Evolutionary conservation across 306 rosid species (phyloP).

Genomic region (Ormosia semicastrata): DNA sequence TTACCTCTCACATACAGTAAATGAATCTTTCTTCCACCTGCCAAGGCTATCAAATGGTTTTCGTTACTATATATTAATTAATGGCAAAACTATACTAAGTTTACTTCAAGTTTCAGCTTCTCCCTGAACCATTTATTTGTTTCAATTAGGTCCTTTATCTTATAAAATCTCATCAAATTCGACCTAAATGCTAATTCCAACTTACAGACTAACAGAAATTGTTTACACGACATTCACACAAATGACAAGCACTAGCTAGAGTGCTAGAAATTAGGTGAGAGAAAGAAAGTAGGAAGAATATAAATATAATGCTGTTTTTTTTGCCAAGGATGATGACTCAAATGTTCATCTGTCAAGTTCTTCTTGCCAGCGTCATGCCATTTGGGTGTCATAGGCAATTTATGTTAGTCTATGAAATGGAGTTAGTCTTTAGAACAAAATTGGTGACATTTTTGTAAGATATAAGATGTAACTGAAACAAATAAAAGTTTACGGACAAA

Average conservation of each 20-base stretch:
- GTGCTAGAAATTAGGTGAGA: neutral
- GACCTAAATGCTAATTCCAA: too few species aligned
- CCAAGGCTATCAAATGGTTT: neutral
- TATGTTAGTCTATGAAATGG: neutral
- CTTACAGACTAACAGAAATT: too few species aligned
- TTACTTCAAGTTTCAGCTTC: too few species aligned
- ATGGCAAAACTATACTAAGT: too few species aligned
- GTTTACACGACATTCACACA: too few species aligned
- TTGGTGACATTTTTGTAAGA: neutral
- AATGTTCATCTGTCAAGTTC: neutral
- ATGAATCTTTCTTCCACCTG: neutral
- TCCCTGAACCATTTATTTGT: too few species aligned
- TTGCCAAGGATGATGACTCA: neutral
- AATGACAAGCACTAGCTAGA: neutral
- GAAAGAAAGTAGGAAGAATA: neutral
- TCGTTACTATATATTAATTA: neutral
- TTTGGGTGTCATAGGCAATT: constrained; percentile 1
- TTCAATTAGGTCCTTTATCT: too few species aligned
- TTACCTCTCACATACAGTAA: neutral
- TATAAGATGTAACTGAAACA: neutral
- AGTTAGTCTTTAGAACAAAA: neutral
- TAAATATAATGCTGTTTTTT: neutral
- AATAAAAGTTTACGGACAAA: neutral
- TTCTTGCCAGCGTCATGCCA: neutral
- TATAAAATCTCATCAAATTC: too few species aligned